phyloP scores from a whole-genome alignment of 768 basidiomycete species.

The Lentinula guzmanii region DNA sequence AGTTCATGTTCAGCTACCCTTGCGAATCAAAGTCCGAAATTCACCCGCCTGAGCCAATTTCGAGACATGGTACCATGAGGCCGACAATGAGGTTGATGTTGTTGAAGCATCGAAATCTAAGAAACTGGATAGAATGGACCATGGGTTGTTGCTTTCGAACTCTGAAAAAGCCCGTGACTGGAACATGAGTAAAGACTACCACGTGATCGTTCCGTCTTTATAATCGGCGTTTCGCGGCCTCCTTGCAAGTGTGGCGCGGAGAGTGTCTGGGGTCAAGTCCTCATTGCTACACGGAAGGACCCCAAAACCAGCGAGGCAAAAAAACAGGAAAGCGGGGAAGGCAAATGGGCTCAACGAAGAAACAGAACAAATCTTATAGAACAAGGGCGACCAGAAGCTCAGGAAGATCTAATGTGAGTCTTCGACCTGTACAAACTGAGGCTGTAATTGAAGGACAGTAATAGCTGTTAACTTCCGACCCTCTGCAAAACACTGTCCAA shows the following conservation, averaged over 20 bases:
- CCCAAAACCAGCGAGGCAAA: background rate
- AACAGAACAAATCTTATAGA: constrained; percentile 6
- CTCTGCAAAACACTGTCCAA: constrained; percentile 55
- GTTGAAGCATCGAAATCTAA: no score
- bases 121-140: no score
- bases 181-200: background rate
- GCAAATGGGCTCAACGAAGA: constrained; percentile 8
- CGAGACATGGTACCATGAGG: no score
- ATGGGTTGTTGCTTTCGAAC: no score
- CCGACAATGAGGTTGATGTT: no score
- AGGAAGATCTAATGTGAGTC: constrained; percentile 6
- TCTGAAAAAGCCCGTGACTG: no score
- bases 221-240: background rate
- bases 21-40: no score
- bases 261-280: background rate
- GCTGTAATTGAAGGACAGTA: background rate
- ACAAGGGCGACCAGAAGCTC: background rate
- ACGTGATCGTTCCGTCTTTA: background rate
- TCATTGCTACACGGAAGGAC: background rate
- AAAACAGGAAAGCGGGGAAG: background rate
- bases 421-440: background rate
- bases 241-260: background rate
- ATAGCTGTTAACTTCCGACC: constrained; percentile 48
- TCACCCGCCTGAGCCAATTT: no score
- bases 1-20: no score